Evolutionary conservation across 805 yeast genomes (phyloP), one percentile per base, ranked within the genome.

Genomic region (Ogataea henricii): DNA sequence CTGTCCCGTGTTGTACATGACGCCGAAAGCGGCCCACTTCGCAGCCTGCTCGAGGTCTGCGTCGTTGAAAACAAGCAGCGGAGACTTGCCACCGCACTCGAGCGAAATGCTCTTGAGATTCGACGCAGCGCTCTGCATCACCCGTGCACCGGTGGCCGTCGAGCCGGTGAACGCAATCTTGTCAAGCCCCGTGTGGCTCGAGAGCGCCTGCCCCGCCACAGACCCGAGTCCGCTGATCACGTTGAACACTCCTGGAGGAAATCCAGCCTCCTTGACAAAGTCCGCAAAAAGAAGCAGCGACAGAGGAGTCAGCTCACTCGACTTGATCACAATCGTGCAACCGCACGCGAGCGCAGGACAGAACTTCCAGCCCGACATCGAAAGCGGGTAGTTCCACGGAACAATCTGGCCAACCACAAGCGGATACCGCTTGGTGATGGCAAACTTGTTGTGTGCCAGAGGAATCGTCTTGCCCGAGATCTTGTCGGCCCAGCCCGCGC

Each of bases 291-390:
- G 71, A 54, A 86, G 76, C 55, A 84, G 71, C 21, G 89, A 80
- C 57, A 87, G 73, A 10, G 94, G 94, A 6, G 92, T 85, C 55
- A 82, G 70, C 68, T 87, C 94, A 47, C 89, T 83, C 2, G 89
- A 77, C 67, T 87, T 87, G 64, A 87, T 76, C 38, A 87, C 81
- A 39, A 85, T 77, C 12, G 81, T 76, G 67, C 87, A 86, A 46
- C 94, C 94, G 45, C 88, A 84, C 35, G 91, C 89, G 54, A 87
- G 69, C 8, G 95, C 94, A 18, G 92, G 92, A 22, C 87, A 89
- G 60, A 87, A 72, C 66, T 87, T 86, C 94, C 94, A 87, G 20
- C 87, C 75, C 13, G 86, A 82, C 89, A 85, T 84, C 26, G 76
- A 70, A 56, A 83, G 65, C 25, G 89, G 88, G 62, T 80, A 83